Evolutionary conservation across 768 basidiomycete species (phyloP).

Genomic region (Calocybe gangraenosa): DNA sequence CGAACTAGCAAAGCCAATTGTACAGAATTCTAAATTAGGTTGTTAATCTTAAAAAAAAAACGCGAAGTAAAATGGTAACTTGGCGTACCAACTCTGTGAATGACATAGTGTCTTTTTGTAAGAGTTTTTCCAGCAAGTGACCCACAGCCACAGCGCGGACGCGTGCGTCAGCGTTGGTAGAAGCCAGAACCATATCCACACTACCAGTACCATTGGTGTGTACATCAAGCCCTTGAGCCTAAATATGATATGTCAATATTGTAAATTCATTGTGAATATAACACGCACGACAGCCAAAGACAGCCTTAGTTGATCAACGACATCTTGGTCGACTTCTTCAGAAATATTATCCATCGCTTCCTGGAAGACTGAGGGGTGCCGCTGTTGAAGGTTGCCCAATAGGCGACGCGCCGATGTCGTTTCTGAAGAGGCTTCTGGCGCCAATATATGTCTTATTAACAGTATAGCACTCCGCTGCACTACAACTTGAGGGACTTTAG

Average conservation of each 20-base stretch:
- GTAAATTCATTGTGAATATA: not conserved
- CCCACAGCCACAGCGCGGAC: slow-evolving; percentile 59
- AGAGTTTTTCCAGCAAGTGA: slow-evolving; percentile 39
- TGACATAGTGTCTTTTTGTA: slow-evolving; percentile 25
- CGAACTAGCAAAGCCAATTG: slow-evolving; percentile 65
- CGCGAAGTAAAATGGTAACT: too few relatives aligned
- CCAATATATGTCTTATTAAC: slow-evolving; percentile 24
- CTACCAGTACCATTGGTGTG: slow-evolving; percentile 14
- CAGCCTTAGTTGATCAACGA: slow-evolving; percentile 49
- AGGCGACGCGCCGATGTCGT: slow-evolving; percentile 32
- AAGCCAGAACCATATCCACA: slow-evolving; percentile 47
- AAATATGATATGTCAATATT: not conserved
- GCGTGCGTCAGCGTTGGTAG: slow-evolving; percentile 57
- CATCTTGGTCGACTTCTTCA: slow-evolving; percentile 31
- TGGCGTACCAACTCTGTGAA: slow-evolving; percentile 39
- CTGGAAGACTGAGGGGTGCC: slow-evolving; percentile 50
- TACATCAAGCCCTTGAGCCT: slow-evolving; percentile 9
- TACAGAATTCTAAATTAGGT: slow-evolving; percentile 43
- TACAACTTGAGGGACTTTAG: slow-evolving; percentile 28
- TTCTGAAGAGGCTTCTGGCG: slow-evolving; percentile 19
- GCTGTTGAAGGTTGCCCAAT: slow-evolving; percentile 60
- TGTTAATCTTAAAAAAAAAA: too few relatives aligned
- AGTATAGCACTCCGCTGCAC: slow-evolving; percentile 25
- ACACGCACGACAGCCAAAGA: slow-evolving; percentile 53
- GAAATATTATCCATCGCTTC: slow-evolving; percentile 33